phyloP scores from a whole-genome alignment of 331 rosid genomes.

The Phaseolus coccineus region DNA sequence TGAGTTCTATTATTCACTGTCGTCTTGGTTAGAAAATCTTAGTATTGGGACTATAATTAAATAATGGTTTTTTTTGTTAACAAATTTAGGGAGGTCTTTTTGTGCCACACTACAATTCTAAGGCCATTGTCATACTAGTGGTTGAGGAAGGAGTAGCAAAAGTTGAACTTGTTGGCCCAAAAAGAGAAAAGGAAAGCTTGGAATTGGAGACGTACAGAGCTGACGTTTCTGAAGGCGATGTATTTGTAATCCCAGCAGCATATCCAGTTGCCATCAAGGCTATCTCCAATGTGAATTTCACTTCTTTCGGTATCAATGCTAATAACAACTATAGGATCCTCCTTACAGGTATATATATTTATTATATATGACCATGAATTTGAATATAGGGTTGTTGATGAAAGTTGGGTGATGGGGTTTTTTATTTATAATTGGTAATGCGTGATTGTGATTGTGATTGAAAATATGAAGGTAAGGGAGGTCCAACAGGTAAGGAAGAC shows the following conservation, averaged over 20 bases:
- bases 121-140: constrained; percentile 45
- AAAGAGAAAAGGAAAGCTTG: constrained; percentile 9
- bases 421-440: neutral
- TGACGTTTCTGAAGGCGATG: constrained; percentile 49
- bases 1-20: no score
- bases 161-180: constrained; percentile 58
- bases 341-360: constrained; percentile 56
- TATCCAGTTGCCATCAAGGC: constrained; percentile 62
- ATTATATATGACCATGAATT: neutral
- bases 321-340: constrained; percentile 61
- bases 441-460: neutral
- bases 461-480: constrained; percentile 53
- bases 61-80: neutral
- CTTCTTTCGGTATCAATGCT: constrained; percentile 63
- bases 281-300: constrained; percentile 37
- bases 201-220: constrained; percentile 42
- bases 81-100: constrained; percentile 57
- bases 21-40: no score
- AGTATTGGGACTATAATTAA: no score
- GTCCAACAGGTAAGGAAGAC: constrained; percentile 45
- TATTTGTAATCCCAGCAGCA: constrained; percentile 60
- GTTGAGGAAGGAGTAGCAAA: constrained; percentile 59
- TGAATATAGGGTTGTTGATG: neutral
- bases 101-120: constrained; percentile 71
- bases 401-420: neutral